Base-by-base conservation (phyloP, 225 moss, liverwort and hornwort species). In the Ulota crispa region DNA sequence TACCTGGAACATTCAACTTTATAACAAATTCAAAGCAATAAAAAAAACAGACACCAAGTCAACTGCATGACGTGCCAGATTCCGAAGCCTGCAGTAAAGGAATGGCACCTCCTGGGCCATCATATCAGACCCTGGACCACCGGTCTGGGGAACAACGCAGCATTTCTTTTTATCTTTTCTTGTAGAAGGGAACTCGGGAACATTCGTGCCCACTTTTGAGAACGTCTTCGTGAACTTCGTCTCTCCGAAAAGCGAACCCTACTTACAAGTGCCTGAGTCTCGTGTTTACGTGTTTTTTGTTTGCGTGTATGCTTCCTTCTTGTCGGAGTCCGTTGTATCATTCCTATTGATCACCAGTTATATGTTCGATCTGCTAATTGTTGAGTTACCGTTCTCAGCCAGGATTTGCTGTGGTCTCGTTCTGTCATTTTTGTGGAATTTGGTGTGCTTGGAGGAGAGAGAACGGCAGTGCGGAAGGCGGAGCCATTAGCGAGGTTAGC, bases 191-290 rank as follows among this genome's bases (percentile, higher is more conserved):
- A 73, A 45, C 52, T 4, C 18, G 18, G 7, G 23, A 31, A 36
- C 66, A 19, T n/a, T 0, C 3, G 78, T 67, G 54, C 67, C 8
- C 78, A 21, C 7, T 0, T 21, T 23, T 6, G 68, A 6, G 26
- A 79, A 70, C 69, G 3, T 1, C 2, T 1, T 9, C 0, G 79
- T 39, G 82, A 37, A 83, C 86, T 75, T 75, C 82, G 59, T 79
- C 83, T 76, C 75, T 64, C 82, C 39, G 6, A 3, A 26, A 28
- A 21, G 30, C 65, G 68, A 86, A 80, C 86, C 83, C 76, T 80
- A 80, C 76, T 61, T 73, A 72, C 76, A 73, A 26, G 37, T 36
- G 50, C 36, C 63, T 18, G 45, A 30, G 43, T 45, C 12, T 63
- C 54, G 52, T 37, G n/a, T 1, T 20, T 53, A 53, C 61, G 50